These are phyloP conservation scores for Apodospora peruviana DNA, from an alignment of 495 filamentous ascomycete species.

Conservation along the genomic window DNA sequence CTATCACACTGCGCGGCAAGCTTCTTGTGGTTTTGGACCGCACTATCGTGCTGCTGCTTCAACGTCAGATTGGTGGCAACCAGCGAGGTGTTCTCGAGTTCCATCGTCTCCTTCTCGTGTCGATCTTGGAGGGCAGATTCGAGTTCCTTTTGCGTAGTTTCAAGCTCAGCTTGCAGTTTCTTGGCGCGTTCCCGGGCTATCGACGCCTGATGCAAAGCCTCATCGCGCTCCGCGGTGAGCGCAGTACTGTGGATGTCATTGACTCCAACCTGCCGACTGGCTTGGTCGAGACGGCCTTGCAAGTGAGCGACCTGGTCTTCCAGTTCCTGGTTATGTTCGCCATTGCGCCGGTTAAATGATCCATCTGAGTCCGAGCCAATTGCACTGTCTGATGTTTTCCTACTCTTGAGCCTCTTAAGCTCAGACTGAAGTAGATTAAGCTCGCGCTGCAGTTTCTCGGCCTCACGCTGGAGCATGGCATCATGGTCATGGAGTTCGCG, in stretches of 20 bases:
- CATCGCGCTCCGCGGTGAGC: constrained; percentile 40
- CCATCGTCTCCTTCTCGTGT: constrained; percentile 26
- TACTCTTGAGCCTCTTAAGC: constrained; percentile 31
- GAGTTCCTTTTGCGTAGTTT: constrained; percentile 30
- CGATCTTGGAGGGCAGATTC: constrained; percentile 24
- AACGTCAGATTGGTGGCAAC: constrained; percentile 28
- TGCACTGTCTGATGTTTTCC: constrained; percentile 35
- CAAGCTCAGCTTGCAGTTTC: constrained; percentile 37
- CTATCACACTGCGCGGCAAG: constrained; percentile 27
- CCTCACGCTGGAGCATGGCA: constrained; percentile 42
- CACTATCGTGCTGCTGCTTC: constrained; percentile 19
- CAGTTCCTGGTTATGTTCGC: constrained; percentile 28
- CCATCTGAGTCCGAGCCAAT: constrained; percentile 42
- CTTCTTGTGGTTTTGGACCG: constrained; percentile 20
- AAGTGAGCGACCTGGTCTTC: constrained; percentile 38
- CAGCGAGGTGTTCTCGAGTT: constrained; percentile 30
- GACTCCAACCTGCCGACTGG: constrained; percentile 38
- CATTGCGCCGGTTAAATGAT: constrained; percentile 31
- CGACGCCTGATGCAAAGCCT: constrained; percentile 37
- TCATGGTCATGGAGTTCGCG: constrained; percentile 45
- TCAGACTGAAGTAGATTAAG: constrained; percentile 38
- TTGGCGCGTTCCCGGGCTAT: constrained; percentile 39
- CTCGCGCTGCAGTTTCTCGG: constrained; percentile 41
- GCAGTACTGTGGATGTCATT: constrained; percentile 42
- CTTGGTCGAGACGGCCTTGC: constrained; percentile 38